Base-by-base conservation (phyloP, 1,139 yeast genomes). In the Suhomyces choctaworum region DNA sequence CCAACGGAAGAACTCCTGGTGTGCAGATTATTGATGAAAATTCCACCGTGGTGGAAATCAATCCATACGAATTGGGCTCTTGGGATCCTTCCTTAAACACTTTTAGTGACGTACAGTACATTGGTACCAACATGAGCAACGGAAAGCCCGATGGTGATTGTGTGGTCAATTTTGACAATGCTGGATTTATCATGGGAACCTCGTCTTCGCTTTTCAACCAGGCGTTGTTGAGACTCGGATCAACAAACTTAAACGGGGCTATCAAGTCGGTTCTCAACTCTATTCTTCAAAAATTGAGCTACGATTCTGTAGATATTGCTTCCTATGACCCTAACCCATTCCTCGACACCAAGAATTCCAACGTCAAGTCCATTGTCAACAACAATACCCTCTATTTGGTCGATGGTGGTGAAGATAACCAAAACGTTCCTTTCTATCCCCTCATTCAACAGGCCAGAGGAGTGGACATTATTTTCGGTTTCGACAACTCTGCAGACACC, bases 371-470 rank as follows among this genome's bases (percentile, higher is more conserved):
- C 33, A 57, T 70, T 38, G 44, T 58, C 33, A 36, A 49, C 34
- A 54, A 58, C 49, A 69, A 72, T 5, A 64, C 75, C 4, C 67
- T 89, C 28, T 76, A 62, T 51, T 68, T 88, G 41, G 90, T 81
- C n/a, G 97, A 89, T 55, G 96, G 96, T 41, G 96, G 96, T 46
- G 90, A 83, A 58, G 96, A 86, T 60, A 60, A 58, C 10, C 92
- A 88, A 56, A 84, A 83, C 48, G 70, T 89, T 20, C 97, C 97
- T 7, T 63, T 87, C 29, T 69, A 75, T 41, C 96, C 97, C 15
- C 67, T 88, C 48, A 58, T 88, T 31, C 92, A 83, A 58, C 74
- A 78, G 8, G 73, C 72, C 29, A 76, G 97, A 54, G 66, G 69
- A n/a, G 69, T 88, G 15, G 97, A 89, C 55, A 78, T 84, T 9